Conservation (phyloP, 106 monocot species). For the Posidonia australis region DNA sequence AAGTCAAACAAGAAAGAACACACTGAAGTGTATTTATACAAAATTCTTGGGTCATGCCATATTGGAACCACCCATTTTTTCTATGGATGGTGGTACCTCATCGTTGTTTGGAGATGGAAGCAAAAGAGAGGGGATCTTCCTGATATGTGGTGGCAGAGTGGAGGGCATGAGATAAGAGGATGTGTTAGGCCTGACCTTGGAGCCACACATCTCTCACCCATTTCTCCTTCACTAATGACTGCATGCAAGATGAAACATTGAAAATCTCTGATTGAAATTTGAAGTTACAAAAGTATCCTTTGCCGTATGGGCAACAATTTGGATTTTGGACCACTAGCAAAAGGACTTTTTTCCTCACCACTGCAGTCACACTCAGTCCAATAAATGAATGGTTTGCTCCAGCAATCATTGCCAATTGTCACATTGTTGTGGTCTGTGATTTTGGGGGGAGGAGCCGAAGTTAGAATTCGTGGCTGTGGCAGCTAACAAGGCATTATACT, state of each 20-base stretch:
- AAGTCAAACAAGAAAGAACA: conserved; percentile 2
- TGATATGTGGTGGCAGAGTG: conserved; percentile 31
- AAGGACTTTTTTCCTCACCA: too few species aligned
- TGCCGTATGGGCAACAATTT: background rate
- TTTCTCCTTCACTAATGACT: background rate
- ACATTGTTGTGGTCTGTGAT: too few species aligned
- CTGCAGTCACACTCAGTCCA: too few species aligned
- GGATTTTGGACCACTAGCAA: background rate
- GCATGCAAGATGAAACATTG: background rate
- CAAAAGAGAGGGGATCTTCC: background rate
- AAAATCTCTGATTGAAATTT: background rate
- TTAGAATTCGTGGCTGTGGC: too few species aligned
- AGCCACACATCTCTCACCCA: conserved; percentile 41
- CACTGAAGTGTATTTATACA: conserved; percentile 3
- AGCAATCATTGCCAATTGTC: too few species aligned
- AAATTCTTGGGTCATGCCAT: background rate
- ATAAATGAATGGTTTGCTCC: too few species aligned
- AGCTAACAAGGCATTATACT: too few species aligned
- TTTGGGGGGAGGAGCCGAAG: too few species aligned
- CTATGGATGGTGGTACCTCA: background rate
- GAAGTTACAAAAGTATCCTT: background rate
- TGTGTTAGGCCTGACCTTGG: conserved; percentile 12
- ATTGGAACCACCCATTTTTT: conserved; percentile 11
- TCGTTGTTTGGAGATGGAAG: conserved; percentile 1
- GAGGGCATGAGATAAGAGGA: conserved; percentile 41